Base-by-base conservation (phyloP, 768 basidiomycete species). In the Paxillus ammoniavirescens region DNA sequence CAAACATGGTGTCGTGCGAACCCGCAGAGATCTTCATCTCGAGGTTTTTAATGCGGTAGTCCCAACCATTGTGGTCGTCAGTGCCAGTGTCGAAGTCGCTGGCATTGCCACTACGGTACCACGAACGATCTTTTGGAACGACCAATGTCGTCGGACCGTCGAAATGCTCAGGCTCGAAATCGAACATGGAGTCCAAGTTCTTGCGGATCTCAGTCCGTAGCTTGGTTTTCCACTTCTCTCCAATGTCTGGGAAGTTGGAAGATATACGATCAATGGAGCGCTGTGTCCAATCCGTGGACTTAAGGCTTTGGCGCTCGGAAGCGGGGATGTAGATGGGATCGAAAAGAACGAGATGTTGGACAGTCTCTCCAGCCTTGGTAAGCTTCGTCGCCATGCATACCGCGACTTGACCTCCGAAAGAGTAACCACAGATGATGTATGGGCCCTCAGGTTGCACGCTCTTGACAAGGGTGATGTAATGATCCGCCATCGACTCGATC, bases 101-200 rank as follows among this genome's bases (percentile, higher is more conserved):
- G 15, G 64, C 61, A 14, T 61, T 41, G 2, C 66, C 66, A 30
- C 63, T 67, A 36, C 67, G 63, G 56, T 67, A 68, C 67, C 67
- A 68, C 28, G 63, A 68, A 26, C 67, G 68, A 26, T 69, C 67
- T 21, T 66, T 69, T 12, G 67, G 67, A 41, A 69, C 65, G 8
- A 69, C 37, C 36, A 68, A 59, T 8, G 59, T 68, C 9, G 67
- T 43, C 21, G 51, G 59, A 5, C 65, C 63, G 2, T 57, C 53
- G 37, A 67, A 68, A 42, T 58, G 54, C 6, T 58, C 63, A 18
- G 68, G 63, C 41, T 68, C 65, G 21, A 63, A 68, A 49, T 67
- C 68, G 50, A 69, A 68, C 68, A 68, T 68, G 5, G 60, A 66
- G 8, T 69, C 67, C 55, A 68, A 42, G 50, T 68, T 68, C 61